Evolutionary conservation across 2,329 filamentous ascomycete species (phyloP).

Genomic region (Trichoderma cornu-damae): DNA sequence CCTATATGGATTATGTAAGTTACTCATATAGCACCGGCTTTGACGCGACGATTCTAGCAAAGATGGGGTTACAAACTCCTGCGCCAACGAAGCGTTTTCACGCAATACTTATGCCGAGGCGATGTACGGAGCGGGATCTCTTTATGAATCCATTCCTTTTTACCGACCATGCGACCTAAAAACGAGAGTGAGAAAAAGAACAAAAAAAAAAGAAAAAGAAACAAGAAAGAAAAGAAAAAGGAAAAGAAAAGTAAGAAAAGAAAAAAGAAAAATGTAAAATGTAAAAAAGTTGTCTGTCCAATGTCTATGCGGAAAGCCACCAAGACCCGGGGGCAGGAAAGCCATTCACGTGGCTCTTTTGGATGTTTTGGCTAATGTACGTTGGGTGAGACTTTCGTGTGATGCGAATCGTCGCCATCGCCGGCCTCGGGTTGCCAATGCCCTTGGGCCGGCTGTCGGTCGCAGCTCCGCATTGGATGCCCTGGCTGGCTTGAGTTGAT

Average conservation of each 20-base stretch:
- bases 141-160: background rate
- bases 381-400: background rate
- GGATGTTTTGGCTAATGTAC: background rate
- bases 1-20: no score
- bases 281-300: background rate
- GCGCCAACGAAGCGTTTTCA: background rate
- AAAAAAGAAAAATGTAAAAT: no score
- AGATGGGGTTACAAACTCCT: background rate
- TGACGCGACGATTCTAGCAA: background rate
- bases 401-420: background rate
- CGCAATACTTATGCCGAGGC: no score
- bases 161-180: no score
- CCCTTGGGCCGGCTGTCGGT: background rate
- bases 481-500: background rate
- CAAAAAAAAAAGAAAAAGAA: no score
- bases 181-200: no score
- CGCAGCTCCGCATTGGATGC: background rate
- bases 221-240: no score
- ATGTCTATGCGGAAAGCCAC: background rate
- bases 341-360: conserved; percentile 3
- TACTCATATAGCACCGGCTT: no score
- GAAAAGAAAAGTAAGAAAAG: no score
- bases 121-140: no score
- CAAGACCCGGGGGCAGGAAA: background rate
- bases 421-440: background rate